Base-by-base conservation (phyloP, 345 rosid species). In the Noccaea bulbosa region DNA sequence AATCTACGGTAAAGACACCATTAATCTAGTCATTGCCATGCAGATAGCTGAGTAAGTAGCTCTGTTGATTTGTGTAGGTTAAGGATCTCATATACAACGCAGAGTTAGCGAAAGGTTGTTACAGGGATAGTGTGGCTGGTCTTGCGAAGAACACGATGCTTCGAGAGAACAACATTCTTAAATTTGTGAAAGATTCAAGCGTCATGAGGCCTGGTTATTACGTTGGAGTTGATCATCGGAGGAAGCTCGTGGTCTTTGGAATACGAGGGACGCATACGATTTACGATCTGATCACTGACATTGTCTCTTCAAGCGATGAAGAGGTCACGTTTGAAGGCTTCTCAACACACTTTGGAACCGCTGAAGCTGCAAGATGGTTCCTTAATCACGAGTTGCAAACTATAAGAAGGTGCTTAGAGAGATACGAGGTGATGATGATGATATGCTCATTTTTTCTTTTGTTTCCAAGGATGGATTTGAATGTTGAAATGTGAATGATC, bases 291-390 rank as follows among this genome's bases (percentile, higher is more conserved):
- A 87, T 91, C 48, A 91, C 99, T 1, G 89, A 88, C 63, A 89
- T 89, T 72, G 88, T 90, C 67, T 80, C 96, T 64, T 84, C 96
- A n/a, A 83, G 93, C 63, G 81, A 84, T 62, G 90, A 80, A 76
- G 96, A 88, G 62, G 87, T 94, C 67, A 83, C 90, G 22, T 88
- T 84, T 79, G 99, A 94, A 77, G 96, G 97, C 59, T 94, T 80
- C 74, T 89, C 96, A 32, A 87, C 97, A 40, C 99, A 94, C 80
- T 92, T 91, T 82, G 99, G 98, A 78, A 89, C 89, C 3, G 86
- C 97, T 70, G 98, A 94, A 83, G 92, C 98, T 72, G 93, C 99
- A 40, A 79, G 93, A 15, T 94, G 99, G 99, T 90, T 95, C 80
- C 96, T 92, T 76, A 79, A 68, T 40, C 90, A 87, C 72, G 99